A percentile compares a stretch with the other conserved stretches of the same genome.
Evolutionary conservation across 1,284 basidiomycete species (phyloP).

Genomic region (Earliella scabrosa): DNA sequence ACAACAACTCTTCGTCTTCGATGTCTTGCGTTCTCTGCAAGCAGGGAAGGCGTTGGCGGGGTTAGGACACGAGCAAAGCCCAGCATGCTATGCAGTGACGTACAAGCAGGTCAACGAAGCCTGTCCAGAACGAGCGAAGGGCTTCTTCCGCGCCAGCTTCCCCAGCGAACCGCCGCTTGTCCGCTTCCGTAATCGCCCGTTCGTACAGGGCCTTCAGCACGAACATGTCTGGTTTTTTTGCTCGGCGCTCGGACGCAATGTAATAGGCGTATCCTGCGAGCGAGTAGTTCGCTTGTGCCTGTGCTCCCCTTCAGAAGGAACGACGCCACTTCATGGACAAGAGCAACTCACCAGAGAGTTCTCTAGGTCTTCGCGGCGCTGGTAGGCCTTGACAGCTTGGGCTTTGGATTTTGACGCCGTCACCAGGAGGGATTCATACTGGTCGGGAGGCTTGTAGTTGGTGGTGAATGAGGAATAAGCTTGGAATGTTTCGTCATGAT

Average conservation of each 20-base stretch:
- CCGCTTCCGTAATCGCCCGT: slow-evolving; percentile 76
- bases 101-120: slow-evolving; percentile 64
- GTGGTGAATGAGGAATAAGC: slow-evolving; percentile 89
- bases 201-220: slow-evolving; percentile 74
- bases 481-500: slow-evolving; percentile 79
- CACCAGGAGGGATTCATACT: slow-evolving; percentile 81
- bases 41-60: slow-evolving; percentile 2
- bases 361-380: slow-evolving; percentile 67
- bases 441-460: slow-evolving; percentile 65
- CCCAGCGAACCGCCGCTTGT: slow-evolving; percentile 54
- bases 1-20: slow-evolving; percentile 45
- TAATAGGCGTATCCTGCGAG: slow-evolving; percentile 68
- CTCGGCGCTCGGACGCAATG: slow-evolving; percentile 63
- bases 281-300: slow-evolving; percentile 53
- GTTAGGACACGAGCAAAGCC: neutral
- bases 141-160: slow-evolving; percentile 59
- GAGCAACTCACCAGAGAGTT: slow-evolving; percentile 51
- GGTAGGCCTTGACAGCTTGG: slow-evolving; percentile 61
- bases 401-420: slow-evolving; percentile 73
- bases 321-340: neutral
- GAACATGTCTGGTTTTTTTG: slow-evolving; percentile 65
- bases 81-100: neutral
- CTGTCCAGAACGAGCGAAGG: slow-evolving; percentile 65
- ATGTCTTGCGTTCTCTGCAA: slow-evolving; percentile 52
- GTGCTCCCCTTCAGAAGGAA: neutral